A percentile compares a stretch with the other conserved stretches of the same genome.
These are phyloP conservation scores for Pyrenopolyporus hunteri DNA, from an alignment of 495 filamentous ascomycete species.

Conservation along the genomic window DNA sequence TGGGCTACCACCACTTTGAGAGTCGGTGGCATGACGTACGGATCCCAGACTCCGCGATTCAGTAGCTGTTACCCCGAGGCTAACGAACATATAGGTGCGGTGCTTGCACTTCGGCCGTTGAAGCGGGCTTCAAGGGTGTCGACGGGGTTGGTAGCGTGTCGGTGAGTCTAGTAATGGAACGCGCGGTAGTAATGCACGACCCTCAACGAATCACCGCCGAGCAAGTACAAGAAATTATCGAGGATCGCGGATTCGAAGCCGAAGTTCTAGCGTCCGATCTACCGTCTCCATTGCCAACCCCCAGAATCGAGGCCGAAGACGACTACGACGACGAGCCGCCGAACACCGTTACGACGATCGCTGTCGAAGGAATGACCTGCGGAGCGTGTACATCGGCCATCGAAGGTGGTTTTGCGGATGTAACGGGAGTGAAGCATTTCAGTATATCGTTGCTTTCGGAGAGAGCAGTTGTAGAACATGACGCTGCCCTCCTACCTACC, in stretches of 20 bases:
- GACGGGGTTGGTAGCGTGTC: conserved; percentile 83
- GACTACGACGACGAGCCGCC: conserved; percentile 43
- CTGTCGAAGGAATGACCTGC: conserved; percentile 94
- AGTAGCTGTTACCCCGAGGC: background rate
- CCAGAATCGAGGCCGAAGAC: conserved; percentile 29
- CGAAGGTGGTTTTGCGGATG: conserved; percentile 77
- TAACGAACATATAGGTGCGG: conserved; percentile 61
- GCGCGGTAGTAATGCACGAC: conserved; percentile 90
- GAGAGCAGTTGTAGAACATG: conserved; percentile 86
- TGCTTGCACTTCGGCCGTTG: conserved; percentile 86
- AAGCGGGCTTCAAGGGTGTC: conserved; percentile 79
- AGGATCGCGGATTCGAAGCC: conserved; percentile 95
- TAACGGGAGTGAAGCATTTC: conserved; percentile 81
- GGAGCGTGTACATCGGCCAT: conserved; percentile 94
- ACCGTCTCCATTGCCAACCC: conserved; percentile 51
- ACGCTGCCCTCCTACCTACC: conserved; percentile 68
- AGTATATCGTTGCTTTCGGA: conserved; percentile 93
- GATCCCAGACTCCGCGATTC: background rate
- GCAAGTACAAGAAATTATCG: conserved; percentile 80
- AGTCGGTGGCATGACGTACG: conserved; percentile 88
- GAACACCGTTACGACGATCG: conserved; percentile 75
- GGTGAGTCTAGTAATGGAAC: conserved; percentile 89
- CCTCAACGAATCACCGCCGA: conserved; percentile 74
- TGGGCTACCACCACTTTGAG: conserved; percentile 90
- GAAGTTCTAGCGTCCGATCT: conserved; percentile 83